A percentile compares a stretch with the other conserved stretches of the same genome.
These are phyloP conservation scores for Rosellinia necatrix DNA, from an alignment of 2,329 filamentous ascomycete species.

Conservation along the genomic window DNA sequence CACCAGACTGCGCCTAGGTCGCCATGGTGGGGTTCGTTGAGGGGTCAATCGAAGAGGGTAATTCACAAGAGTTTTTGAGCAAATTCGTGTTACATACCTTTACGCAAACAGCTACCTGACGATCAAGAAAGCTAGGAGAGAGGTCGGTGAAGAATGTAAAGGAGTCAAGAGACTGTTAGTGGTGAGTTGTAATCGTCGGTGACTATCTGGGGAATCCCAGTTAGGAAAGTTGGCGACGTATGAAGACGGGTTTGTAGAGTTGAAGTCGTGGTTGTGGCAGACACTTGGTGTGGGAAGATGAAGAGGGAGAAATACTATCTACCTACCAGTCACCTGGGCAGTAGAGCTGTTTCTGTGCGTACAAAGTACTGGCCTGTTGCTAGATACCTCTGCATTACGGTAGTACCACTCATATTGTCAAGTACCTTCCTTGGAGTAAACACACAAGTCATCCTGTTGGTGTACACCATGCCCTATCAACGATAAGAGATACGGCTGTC, in stretches of 20 bases:
- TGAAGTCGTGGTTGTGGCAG: slow-evolving; percentile 1
- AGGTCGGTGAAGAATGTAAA: no score
- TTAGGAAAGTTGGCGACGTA: slow-evolving; percentile 3
- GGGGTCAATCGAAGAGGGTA: slow-evolving; percentile 17
- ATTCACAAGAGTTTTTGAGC: not conserved
- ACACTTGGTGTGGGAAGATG: not conserved
- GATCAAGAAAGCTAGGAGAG: no score
- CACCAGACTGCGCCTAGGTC: not conserved
- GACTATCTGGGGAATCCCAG: not conserved
- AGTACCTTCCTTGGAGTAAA: not conserved
- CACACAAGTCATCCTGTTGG: no score
- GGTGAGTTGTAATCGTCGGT: not conserved
- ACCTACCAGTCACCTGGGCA: no score
- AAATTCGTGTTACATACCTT: slow-evolving; percentile 12
- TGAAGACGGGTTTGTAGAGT: not conserved
- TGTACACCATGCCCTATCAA: not conserved
- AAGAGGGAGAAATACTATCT: not conserved
- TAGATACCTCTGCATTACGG: not conserved
- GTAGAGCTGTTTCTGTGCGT: no score
- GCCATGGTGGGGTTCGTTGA: slow-evolving; percentile 24
- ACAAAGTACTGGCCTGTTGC: not conserved
- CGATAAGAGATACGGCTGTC: slow-evolving; percentile 1
- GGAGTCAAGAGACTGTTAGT: no score
- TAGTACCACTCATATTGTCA: not conserved
- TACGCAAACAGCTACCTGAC: not conserved